Conservation (phyloP, 225 moss, liverwort and hornwort genomes). For the Neckera pumila region DNA sequence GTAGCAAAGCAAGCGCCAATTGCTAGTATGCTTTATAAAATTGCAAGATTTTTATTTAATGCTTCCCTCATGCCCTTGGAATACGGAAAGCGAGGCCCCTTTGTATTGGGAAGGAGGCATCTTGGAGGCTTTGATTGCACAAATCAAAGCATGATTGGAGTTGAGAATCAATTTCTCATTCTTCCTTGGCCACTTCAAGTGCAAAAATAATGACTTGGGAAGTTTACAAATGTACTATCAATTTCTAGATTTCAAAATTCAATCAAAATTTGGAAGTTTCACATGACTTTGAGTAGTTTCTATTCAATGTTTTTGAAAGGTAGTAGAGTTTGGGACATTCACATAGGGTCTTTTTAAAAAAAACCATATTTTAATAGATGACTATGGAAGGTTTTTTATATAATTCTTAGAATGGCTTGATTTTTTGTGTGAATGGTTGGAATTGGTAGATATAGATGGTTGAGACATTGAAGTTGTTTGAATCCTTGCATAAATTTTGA, state of each 20-base stretch:
- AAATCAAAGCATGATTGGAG: not conserved
- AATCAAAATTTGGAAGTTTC: too few relatives aligned
- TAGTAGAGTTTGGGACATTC: not conserved
- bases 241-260: not conserved
- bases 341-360: rapidly evolving
- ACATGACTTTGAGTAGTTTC: too few relatives aligned
- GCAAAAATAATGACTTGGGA: not conserved
- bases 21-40: not conserved
- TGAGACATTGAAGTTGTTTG: not conserved
- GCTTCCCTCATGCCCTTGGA: rapidly evolving
- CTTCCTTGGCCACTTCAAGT: not conserved
- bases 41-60: not conserved
- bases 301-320: not conserved
- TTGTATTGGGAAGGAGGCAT: not conserved
- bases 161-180: not conserved
- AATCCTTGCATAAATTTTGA: not conserved
- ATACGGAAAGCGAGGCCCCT: rapidly evolving
- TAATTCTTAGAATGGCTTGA: not conserved
- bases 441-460: not conserved
- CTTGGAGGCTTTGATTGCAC: rapidly evolving
- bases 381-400: not conserved
- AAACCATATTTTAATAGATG: not conserved
- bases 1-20: too few relatives aligned
- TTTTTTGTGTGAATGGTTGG: not conserved
- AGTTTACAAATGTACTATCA: not conserved